Evolutionary conservation across 352 stramenopile genomes (phyloP).

Genomic region (Sclerospora graminicola): DNA sequence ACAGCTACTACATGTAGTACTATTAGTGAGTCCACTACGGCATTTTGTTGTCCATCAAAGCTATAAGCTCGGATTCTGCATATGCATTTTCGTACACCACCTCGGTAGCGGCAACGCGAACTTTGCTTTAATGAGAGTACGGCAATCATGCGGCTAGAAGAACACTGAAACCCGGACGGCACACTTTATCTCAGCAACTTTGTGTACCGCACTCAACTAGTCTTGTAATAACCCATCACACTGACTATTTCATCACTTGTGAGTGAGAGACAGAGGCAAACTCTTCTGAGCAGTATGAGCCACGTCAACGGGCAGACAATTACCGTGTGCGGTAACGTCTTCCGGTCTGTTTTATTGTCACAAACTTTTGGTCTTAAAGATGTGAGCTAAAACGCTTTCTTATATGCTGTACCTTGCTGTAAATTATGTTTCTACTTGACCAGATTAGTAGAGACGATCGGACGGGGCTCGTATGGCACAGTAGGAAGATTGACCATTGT

Average conservation of each 20-base stretch:
- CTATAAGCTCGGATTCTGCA: too few species aligned
- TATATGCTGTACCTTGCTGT: neutral
- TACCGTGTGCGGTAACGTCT: constrained; percentile 71
- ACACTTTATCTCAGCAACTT: too few species aligned
- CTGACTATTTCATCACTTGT: constrained; percentile 8
- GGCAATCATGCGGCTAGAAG: too few species aligned
- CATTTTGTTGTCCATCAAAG: too few species aligned
- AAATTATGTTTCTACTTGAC: constrained; percentile 1
- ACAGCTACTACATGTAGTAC: too few species aligned
- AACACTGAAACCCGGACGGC: too few species aligned
- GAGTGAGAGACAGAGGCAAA: constrained; percentile 5
- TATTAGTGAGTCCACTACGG: too few species aligned
- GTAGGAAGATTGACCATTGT: constrained; percentile 22
- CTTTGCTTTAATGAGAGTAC: too few species aligned
- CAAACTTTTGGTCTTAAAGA: neutral
- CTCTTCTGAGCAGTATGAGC: constrained; percentile 27
- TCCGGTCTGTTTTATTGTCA: constrained; percentile 32
- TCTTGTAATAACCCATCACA: constrained; percentile 5
- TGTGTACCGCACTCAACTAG: too few species aligned
- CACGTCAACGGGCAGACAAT: constrained; percentile 60
- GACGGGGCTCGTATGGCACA: constrained; percentile 71
- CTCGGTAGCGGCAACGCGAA: too few species aligned
- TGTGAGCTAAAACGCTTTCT: neutral
- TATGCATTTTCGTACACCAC: too few species aligned
- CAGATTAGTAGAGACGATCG: constrained; percentile 73